Percentiles rank a stretch among this genome's conserved stretches.
These are phyloP conservation scores for Falciphora oryzae DNA, from an alignment of 2,329 filamentous ascomycete genomes.

Conservation along the genomic window DNA sequence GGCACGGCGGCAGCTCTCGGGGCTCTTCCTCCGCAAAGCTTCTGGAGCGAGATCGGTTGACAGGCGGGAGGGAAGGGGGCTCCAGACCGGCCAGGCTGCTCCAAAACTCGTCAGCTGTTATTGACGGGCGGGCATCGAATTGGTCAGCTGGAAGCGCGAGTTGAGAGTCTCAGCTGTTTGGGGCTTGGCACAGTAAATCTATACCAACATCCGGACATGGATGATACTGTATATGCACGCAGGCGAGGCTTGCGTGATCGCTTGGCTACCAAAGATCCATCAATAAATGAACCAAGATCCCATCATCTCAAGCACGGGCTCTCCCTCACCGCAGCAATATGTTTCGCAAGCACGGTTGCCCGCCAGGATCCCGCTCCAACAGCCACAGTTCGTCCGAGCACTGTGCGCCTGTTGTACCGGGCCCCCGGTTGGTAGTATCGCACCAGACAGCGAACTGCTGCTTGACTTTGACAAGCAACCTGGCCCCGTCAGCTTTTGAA, in stretches of 20 bases:
- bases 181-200: not conserved
- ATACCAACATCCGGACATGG: too few species aligned
- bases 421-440: too few species aligned
- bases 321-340: not conserved
- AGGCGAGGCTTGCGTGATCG: too few species aligned
- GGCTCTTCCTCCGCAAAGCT: not conserved
- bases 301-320: not conserved
- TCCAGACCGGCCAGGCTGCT: not conserved
- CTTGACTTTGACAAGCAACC: not conserved
- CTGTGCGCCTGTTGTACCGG: too few species aligned
- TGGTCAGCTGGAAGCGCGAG: too few species aligned
- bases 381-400: not conserved
- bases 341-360: not conserved
- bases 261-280: too few species aligned
- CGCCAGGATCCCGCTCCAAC: not conserved
- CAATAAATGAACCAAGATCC: too few species aligned
- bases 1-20: not conserved
- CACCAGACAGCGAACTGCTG: not conserved
- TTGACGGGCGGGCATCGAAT: not conserved
- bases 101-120: not conserved
- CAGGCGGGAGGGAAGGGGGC: too few species aligned
- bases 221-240: too few species aligned
- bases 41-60: too few species aligned
- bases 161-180: not conserved
- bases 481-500: not conserved